Conservation (phyloP, 176 grass and related monocot genomes). For the Aegilops sharonensis region DNA sequence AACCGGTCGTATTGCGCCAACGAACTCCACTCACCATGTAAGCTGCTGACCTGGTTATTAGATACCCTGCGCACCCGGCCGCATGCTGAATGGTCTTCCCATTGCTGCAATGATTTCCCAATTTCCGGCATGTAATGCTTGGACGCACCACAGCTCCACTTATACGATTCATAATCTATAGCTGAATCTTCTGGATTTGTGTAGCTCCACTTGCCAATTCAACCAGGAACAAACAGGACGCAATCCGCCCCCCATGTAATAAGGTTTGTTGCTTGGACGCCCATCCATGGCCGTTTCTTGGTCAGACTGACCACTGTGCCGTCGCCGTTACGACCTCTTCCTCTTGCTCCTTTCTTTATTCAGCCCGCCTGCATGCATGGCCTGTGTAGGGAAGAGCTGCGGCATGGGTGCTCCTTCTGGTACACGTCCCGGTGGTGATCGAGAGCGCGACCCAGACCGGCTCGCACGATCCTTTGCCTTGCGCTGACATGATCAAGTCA, state of each 20-base stretch:
- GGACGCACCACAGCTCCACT: conserved; percentile 26
- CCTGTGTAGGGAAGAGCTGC: not conserved
- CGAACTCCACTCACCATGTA: not conserved
- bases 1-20: not conserved
- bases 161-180: not conserved
- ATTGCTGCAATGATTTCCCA: not conserved
- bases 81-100: not conserved
- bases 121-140: conserved; percentile 1
- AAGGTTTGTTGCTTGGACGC: not conserved
- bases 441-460: not conserved
- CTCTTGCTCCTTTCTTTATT: too few relatives aligned
- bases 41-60: conserved; percentile 13
- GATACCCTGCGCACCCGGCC: not conserved
- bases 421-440: not conserved
- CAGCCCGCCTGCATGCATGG: too few relatives aligned
- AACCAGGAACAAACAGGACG: not conserved
- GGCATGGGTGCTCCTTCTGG: not conserved
- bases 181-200: not conserved
- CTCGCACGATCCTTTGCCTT: not conserved
- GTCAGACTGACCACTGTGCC: not conserved
- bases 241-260: not conserved
- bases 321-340: not conserved
- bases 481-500: not conserved
- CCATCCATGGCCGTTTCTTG: not conserved
- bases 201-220: not conserved